Percentiles rank a stretch among this genome's conserved stretches.
Evolutionary conservation across 208 protist species (phyloP).

Genomic region (Paratrypanosoma confusum): DNA sequence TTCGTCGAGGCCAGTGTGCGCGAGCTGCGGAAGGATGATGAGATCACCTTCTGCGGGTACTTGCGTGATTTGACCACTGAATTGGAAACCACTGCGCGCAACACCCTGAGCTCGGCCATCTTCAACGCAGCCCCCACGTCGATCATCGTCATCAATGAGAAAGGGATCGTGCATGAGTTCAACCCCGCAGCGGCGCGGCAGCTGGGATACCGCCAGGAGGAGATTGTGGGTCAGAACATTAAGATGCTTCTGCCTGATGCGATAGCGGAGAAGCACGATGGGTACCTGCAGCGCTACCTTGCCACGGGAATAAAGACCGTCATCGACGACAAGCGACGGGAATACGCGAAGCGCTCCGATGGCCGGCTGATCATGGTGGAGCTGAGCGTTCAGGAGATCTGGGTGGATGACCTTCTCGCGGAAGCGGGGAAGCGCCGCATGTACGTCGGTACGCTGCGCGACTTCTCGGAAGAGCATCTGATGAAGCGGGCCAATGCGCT

Average conservation of each 20-base stretch:
- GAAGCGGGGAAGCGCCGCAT: neutral
- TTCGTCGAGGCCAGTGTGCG: slow-evolving; percentile 1
- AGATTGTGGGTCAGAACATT: slow-evolving; percentile 14
- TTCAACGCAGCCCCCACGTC: slow-evolving; percentile 5
- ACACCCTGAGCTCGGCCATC: slow-evolving; percentile 1
- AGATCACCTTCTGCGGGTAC: slow-evolving; percentile 6
- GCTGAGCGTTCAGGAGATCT: slow-evolving; percentile 3
- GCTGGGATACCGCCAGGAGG: slow-evolving; percentile 11
- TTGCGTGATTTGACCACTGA: slow-evolving; percentile 8
- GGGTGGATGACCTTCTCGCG: slow-evolving; percentile 5
- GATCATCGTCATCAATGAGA: slow-evolving; percentile 10
- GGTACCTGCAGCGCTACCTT: slow-evolving; percentile 5
- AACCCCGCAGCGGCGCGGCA: slow-evolving; percentile 12
- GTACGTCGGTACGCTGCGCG: slow-evolving; percentile 6
- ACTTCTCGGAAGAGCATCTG: slow-evolving; percentile 3
- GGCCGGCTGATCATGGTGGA: slow-evolving; percentile 10
- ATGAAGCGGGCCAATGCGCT: slow-evolving; percentile 1
- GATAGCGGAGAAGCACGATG: slow-evolving; percentile 4
- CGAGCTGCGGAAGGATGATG: neutral
- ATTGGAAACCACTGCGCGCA: slow-evolving; percentile 1
- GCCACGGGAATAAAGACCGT: slow-evolving; percentile 12
- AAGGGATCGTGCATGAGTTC: slow-evolving; percentile 4
- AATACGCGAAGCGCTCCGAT: slow-evolving; percentile 1
- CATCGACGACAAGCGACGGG: neutral
- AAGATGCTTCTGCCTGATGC: slow-evolving; percentile 2